These are phyloP conservation scores for Symmetrospora coprosmae DNA, from an alignment of 768 basidiomycete genomes.

Conservation along the genomic window DNA sequence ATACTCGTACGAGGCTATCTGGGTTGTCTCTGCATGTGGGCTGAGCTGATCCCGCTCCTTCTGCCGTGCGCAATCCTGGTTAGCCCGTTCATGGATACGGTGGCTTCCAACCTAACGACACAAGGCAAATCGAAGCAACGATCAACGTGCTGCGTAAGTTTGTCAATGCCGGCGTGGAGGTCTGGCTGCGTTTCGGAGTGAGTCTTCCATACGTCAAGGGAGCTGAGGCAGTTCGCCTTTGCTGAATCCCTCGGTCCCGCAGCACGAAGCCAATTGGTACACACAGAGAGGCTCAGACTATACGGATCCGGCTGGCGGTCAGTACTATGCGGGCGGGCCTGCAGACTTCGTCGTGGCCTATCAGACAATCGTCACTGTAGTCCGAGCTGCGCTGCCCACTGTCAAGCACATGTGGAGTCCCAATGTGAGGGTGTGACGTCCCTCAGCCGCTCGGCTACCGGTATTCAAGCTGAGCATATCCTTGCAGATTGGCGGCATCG, in stretches of 20 bases:
- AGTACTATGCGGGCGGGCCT: conserved; percentile 8
- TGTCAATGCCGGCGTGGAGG: conserved; percentile 12
- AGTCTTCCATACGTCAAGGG: too few relatives aligned
- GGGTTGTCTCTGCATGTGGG: too few relatives aligned
- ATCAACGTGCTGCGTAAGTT: conserved; percentile 4
- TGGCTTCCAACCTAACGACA: conserved; percentile 15
- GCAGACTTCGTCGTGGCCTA: conserved; percentile 8
- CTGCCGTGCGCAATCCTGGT: too few relatives aligned
- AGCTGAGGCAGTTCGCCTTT: too few relatives aligned
- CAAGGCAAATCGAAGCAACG: conserved; percentile 6
- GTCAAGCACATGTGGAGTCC: conserved; percentile 1
- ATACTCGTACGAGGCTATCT: too few relatives aligned
- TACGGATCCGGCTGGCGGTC: background rate
- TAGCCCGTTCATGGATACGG: conserved; percentile 13
- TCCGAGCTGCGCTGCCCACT: conserved; percentile 2
- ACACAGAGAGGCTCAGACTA: conserved; percentile 5
- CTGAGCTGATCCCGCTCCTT: too few relatives aligned
- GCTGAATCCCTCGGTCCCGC: too few relatives aligned
- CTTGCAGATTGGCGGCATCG: background rate
- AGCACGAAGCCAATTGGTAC: too few relatives aligned
- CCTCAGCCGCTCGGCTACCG: too few relatives aligned
- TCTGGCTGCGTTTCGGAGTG: conserved; percentile 12
- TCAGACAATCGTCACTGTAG: conserved; percentile 9
- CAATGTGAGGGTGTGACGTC: too few relatives aligned
- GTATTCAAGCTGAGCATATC: too few relatives aligned